Evolutionary conservation across 139 green algal species (phyloP).

Genomic region (Ettlia oleoabundans): DNA sequence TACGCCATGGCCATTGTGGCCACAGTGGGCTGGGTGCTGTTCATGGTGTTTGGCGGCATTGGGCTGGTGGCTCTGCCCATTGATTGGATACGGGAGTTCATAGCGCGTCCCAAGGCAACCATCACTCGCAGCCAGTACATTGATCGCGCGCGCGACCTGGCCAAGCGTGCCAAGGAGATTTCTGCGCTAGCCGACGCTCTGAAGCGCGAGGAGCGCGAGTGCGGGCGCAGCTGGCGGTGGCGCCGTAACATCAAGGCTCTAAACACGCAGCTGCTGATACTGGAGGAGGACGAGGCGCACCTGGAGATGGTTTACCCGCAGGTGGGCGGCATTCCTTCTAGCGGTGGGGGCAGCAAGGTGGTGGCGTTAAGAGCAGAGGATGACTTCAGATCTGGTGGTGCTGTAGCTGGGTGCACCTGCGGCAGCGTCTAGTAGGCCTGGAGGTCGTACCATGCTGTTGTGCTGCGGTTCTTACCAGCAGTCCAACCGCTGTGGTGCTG

Average conservation of each 20-base stretch:
- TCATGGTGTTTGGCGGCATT: constrained; percentile 94
- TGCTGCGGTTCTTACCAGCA: no score
- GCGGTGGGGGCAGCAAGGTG: background rate
- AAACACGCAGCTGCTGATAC: constrained; percentile 76
- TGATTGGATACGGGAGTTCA: constrained; percentile 86
- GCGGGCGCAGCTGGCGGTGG: constrained; percentile 72
- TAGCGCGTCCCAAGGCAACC: constrained; percentile 67
- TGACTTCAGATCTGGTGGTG: background rate
- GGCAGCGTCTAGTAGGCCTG: background rate
- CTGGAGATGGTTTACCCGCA: constrained; percentile 90
- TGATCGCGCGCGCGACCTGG: constrained; percentile 75
- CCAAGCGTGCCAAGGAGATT: constrained; percentile 75
- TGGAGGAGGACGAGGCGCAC: constrained; percentile 91
- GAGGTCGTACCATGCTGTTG: no score
- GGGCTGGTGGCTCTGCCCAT: constrained; percentile 88
- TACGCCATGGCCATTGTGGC: constrained; percentile 93
- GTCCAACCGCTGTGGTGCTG: no score
- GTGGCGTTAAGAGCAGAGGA: background rate
- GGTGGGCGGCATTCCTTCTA: constrained; percentile 35
- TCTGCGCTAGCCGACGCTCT: constrained; percentile 63
- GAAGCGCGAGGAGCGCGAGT: constrained; percentile 68
- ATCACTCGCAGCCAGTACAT: constrained; percentile 94
- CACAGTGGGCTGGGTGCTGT: constrained; percentile 92
- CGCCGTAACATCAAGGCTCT: constrained; percentile 75
- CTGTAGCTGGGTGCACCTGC: background rate